phyloP scores from a whole-genome alignment of 2,329 filamentous ascomycete genomes.

The Cladophialophora immunda region DNA sequence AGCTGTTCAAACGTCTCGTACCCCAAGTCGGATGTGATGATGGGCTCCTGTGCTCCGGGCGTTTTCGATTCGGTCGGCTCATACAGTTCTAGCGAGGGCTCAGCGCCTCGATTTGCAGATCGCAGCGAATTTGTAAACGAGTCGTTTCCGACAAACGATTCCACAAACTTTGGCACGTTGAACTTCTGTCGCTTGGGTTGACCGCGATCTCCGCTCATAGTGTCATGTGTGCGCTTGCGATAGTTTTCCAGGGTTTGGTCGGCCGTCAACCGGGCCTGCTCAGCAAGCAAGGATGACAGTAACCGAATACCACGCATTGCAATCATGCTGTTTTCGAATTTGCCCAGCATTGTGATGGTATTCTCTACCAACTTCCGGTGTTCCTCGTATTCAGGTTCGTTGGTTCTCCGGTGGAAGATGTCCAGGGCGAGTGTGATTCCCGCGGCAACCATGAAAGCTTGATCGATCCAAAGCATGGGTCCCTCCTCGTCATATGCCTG shows the following conservation, averaged over 20 bases:
- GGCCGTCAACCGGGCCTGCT: conserved; percentile 39
- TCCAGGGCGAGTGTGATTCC: conserved; percentile 52
- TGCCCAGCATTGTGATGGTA: conserved; percentile 38
- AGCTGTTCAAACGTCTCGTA: conserved; percentile 38
- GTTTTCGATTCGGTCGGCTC: conserved; percentile 29
- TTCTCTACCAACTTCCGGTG: conserved; percentile 39
- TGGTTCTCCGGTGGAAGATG: conserved; percentile 46
- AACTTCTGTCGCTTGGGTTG: conserved; percentile 39
- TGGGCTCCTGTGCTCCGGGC: conserved; percentile 23
- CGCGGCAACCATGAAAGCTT: conserved; percentile 53
- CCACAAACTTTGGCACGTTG: conserved; percentile 40
- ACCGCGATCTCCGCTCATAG: conserved; percentile 17
- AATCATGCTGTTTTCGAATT: conserved; percentile 41
- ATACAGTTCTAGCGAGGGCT: conserved; percentile 31
- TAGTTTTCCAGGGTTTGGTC: conserved; percentile 38
- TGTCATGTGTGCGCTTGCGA: conserved; percentile 37
- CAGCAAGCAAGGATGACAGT: conserved; percentile 39
- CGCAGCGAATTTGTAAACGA: conserved; percentile 36
- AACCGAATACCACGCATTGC: conserved; percentile 39
- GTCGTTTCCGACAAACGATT: conserved; percentile 37
- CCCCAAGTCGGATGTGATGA: conserved; percentile 31
- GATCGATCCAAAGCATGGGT: conserved; percentile 55
- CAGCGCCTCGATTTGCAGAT: conserved; percentile 21
- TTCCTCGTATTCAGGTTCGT: conserved; percentile 37
- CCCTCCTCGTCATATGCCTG: conserved; percentile 47